Percentiles rank a stretch among this genome's conserved stretches.
Evolutionary conservation across 257 asterid species (phyloP).

Genomic region (Solanum ahanhuiri): DNA sequence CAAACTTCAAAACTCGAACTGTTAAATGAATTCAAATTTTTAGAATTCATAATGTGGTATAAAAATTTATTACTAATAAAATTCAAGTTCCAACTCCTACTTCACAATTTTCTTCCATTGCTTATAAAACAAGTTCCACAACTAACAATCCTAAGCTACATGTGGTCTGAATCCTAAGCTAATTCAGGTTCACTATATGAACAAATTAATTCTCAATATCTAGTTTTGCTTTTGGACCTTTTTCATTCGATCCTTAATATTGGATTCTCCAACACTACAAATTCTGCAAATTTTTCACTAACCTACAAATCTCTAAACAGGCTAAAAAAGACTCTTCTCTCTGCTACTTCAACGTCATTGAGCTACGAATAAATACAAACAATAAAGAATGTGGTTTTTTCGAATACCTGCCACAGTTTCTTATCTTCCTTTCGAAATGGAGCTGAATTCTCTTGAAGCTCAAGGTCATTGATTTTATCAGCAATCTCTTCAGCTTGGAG

Average conservation of each 20-base stretch:
- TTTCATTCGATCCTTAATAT: background rate
- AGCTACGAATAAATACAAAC: background rate
- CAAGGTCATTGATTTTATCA: slow-evolving; percentile 65
- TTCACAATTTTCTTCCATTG: background rate
- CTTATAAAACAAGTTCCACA: background rate
- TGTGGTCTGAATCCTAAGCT: background rate
- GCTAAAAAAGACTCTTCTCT: background rate
- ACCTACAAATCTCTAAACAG: background rate
- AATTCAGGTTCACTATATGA: background rate
- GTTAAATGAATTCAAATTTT: background rate
- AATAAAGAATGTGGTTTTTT: background rate
- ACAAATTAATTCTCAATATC: background rate
- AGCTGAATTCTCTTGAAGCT: slow-evolving; percentile 49
- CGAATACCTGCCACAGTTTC: slow-evolving; percentile 65
- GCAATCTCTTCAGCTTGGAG: slow-evolving; percentile 71
- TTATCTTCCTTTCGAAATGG: slow-evolving; percentile 71
- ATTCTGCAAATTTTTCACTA: background rate
- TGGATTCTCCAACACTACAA: background rate
- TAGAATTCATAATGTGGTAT: background rate
- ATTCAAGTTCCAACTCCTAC: background rate
- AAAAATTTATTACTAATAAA: background rate
- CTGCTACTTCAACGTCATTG: background rate
- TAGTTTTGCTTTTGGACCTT: background rate
- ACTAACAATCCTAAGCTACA: background rate
- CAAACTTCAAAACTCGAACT: background rate